Conservation (phyloP, 2,329 filamentous ascomycete genomes). For the Trichoderma atrobrunneum region DNA sequence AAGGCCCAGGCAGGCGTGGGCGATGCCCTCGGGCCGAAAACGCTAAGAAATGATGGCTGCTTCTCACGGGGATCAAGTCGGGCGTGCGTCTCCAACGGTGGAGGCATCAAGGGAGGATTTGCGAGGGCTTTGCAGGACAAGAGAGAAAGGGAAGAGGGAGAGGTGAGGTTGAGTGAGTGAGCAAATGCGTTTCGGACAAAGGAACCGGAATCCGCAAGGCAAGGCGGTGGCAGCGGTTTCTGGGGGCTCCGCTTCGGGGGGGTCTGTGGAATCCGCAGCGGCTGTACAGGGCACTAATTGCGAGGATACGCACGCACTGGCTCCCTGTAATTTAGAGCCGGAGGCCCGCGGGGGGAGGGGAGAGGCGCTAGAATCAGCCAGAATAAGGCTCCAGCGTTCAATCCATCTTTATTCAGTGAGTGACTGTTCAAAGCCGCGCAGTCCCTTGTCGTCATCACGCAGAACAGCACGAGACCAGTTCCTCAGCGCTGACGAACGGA, state of each 20-base stretch:
- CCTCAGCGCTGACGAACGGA: neutral
- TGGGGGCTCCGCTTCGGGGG: conserved; percentile 10
- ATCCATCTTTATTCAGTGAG: no score
- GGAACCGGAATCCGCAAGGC: conserved; percentile 7
- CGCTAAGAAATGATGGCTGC: neutral
- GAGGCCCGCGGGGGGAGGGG: no score
- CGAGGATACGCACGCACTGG: neutral
- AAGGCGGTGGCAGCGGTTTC: neutral
- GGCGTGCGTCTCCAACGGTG: neutral
- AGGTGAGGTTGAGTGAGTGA: conserved; percentile 2
- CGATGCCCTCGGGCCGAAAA: conserved; percentile 6
- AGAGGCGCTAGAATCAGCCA: neutral
- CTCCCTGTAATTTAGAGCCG: neutral
- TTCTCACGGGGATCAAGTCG: neutral
- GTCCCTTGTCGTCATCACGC: conserved; percentile 15
- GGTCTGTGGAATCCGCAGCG: conserved; percentile 12
- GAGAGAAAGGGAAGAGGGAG: neutral
- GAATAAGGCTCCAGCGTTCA: neutral
- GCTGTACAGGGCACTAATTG: neutral
- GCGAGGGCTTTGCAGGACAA: neutral
- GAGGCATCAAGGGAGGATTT: conserved; percentile 10
- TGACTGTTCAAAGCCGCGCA: conserved; percentile 1
- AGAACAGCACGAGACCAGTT: neutral
- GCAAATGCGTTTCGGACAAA: neutral
- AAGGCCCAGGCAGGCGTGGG: conserved; percentile 7